Evolutionary conservation across 2,329 filamentous ascomycete genomes (phyloP).

Genomic region (Beauveria varroae): DNA sequence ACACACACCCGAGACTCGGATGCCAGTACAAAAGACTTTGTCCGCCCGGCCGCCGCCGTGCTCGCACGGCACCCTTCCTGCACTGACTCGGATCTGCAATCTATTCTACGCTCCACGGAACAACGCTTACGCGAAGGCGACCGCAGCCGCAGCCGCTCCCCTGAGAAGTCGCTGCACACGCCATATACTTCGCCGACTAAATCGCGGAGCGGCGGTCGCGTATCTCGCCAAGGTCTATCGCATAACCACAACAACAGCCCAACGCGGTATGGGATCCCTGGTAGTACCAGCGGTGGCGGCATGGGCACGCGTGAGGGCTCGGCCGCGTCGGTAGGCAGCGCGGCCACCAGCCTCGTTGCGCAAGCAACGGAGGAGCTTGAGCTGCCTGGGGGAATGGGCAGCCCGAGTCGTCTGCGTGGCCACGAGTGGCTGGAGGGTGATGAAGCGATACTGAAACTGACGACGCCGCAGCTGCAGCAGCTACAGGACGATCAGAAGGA

Average conservation of each 20-base stretch:
- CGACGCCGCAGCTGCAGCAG: not conserved
- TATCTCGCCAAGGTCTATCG: too few relatives aligned
- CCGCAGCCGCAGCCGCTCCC: slow-evolving; percentile 19
- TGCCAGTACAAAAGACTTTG: not conserved
- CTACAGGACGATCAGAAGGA: not conserved
- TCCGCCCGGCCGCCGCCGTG: not conserved
- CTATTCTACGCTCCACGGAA: slow-evolving; percentile 47
- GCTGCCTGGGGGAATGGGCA: slow-evolving; percentile 31
- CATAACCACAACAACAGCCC: not conserved
- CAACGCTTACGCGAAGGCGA: slow-evolving; percentile 37
- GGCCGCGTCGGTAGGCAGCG: slow-evolving; percentile 28
- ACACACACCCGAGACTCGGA: not conserved
- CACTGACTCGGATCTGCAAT: slow-evolving; percentile 40
- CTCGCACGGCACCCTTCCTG: not conserved
- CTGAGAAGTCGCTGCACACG: slow-evolving; percentile 21
- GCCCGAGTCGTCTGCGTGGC: slow-evolving; percentile 33
- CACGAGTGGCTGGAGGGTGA: slow-evolving; percentile 20
- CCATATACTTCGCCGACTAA: slow-evolving; percentile 21
- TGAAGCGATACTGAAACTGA: not conserved
- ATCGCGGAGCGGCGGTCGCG: not conserved
- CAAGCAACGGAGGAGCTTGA: slow-evolving; percentile 29
- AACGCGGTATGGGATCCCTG: not conserved
- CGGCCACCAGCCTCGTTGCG: slow-evolving; percentile 34
- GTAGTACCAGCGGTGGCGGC: not conserved
- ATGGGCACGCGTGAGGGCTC: slow-evolving; percentile 21